phyloP scores from a whole-genome alignment of 2,329 filamentous ascomycete species.

The Nigrospora osmanthi region DNA sequence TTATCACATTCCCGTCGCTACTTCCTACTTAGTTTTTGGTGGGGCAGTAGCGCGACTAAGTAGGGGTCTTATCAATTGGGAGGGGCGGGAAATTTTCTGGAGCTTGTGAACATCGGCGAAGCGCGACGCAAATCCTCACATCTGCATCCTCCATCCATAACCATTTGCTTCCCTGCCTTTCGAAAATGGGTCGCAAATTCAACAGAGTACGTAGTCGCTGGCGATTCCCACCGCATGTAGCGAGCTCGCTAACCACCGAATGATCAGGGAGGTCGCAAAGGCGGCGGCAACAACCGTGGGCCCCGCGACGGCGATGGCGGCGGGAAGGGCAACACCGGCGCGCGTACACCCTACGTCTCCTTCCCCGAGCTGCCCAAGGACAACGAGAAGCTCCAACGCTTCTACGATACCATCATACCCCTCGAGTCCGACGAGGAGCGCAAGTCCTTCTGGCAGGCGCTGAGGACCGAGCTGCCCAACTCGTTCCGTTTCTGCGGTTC shows the following conservation, averaged over 20 bases:
- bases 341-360: conserved; percentile 26
- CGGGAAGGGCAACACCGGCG: conserved; percentile 34
- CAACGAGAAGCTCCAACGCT: conserved; percentile 79
- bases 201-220: neutral
- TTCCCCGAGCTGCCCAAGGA: conserved; percentile 63
- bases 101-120: conserved; percentile 6
- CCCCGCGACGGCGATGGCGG: conserved; percentile 22
- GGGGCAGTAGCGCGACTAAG: neutral
- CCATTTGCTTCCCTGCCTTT: neutral
- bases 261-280: conserved; percentile 20
- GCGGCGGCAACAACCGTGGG: conserved; percentile 12
- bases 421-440: conserved; percentile 78
- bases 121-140: conserved; percentile 16
- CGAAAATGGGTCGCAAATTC: neutral
- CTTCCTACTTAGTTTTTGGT: too few species aligned
- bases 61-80: neutral
- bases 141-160: neutral
- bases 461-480: conserved; percentile 84
- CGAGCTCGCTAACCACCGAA: neutral
- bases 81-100: too few species aligned
- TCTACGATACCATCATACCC: conserved; percentile 73
- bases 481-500: conserved; percentile 97
- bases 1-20: too few species aligned
- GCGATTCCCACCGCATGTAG: neutral
- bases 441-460: conserved; percentile 72